Evolutionary conservation across 441 rosid species (phyloP), one percentile per base, ranked within the genome.

Genomic region (Mallotus repandus): DNA sequence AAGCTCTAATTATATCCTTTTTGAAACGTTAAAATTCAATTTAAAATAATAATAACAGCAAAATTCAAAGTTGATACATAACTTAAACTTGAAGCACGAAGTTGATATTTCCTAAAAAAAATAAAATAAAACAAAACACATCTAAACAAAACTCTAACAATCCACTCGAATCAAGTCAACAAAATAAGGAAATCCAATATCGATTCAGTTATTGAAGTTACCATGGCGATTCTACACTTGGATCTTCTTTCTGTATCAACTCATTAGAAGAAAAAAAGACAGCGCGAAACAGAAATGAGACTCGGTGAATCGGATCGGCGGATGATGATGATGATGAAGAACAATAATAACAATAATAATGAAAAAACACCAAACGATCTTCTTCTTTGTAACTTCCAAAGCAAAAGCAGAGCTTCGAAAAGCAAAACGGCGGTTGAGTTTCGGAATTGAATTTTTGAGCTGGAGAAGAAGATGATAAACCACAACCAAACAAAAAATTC

Each of bases 231-330:
- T 78, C 73, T 38, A 63, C 59, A 74, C 72, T 64, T 81, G 85
- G 90, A 86, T 88, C 88, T 78, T 74, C 71, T 21, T 76, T 70
- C 77, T 72, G 35, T 73, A 60, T 74, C 77, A 86, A 76, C 84
- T 81, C 90, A 88, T 88, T 79, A 79, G 73, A 80, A 72, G n/a
- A 14, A 45, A 35, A 21, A 50, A 50, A 7, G 60, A 70, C 69
- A 22, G 53, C 71, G 81, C 57, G 64, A 65, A 79, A 38, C 63
- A 63, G 76, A 73, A 66, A 68, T 48, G 69, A 68, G 66, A 57
- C 76, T 73, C 84, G 43, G 79, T 41, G 73, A 76, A 76, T 81
- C 88, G 81, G 89, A 89, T 89, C 93, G 88, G 88, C 19, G 15
- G 41, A 38, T 2, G 41, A 38, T 4, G 41, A 38, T 38, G 41